Evolutionary conservation across 768 basidiomycete species (phyloP).

Genomic region (Lactarius sp.): DNA sequence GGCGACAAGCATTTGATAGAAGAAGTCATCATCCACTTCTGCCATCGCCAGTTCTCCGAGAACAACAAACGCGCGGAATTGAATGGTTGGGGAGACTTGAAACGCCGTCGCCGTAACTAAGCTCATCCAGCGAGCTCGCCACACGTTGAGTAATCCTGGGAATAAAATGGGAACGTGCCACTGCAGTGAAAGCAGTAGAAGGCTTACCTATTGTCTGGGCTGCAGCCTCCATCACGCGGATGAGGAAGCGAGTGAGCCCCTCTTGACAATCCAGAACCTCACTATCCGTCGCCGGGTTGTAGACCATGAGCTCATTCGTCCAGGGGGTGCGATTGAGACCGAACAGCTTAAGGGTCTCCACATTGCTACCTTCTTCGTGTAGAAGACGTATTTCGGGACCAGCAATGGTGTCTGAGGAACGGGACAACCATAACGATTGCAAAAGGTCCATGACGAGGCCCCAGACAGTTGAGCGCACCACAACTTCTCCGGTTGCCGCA

Average conservation of each 20-base stretch:
- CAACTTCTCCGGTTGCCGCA: constrained; percentile 64
- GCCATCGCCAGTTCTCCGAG: constrained; percentile 77
- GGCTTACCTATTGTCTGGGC: constrained; percentile 63
- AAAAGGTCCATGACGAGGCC: constrained; percentile 78
- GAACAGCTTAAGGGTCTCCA: constrained; percentile 61
- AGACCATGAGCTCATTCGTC: constrained; percentile 62
- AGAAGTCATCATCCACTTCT: constrained; percentile 87
- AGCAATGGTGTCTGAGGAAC: constrained; percentile 51
- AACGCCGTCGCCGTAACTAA: constrained; percentile 84
- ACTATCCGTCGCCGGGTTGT: constrained; percentile 50
- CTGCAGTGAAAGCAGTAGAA: neutral
- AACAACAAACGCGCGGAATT: constrained; percentile 80
- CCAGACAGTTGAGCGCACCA: constrained; percentile 76
- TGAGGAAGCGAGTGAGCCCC: constrained; percentile 55
- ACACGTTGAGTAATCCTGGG: constrained; percentile 73
- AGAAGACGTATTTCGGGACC: constrained; percentile 55
- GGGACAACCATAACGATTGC: constrained; percentile 63
- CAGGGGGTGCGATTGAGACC: constrained; percentile 60
- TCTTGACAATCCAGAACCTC: constrained; percentile 63
- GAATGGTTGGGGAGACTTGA: constrained; percentile 83
- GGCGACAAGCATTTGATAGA: constrained; percentile 91
- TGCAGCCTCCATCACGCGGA: constrained; percentile 57
- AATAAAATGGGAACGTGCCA: constrained; percentile 20
- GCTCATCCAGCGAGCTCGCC: constrained; percentile 93
- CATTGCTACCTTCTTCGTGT: constrained; percentile 54